Conservation (phyloP, 2,329 filamentous ascomycete genomes). For the Aphanocladium album region DNA sequence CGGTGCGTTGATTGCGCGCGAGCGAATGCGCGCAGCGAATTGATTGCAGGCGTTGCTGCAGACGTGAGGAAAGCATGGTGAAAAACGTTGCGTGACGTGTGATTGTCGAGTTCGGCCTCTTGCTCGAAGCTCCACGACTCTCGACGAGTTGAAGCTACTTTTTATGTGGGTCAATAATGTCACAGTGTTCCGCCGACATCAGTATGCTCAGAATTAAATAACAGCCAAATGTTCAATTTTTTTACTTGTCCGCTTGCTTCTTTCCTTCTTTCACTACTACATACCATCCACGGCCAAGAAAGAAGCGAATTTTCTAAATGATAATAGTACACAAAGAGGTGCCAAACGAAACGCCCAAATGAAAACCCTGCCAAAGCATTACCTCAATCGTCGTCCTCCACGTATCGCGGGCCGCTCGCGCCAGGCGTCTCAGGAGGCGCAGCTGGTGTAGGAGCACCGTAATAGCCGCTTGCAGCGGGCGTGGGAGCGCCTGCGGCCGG, state of each 20-base stretch:
- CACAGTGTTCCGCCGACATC: too few species aligned
- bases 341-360: slow-evolving; percentile 2
- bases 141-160: neutral
- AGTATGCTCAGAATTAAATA: neutral
- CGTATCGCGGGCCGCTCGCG: slow-evolving; percentile 51
- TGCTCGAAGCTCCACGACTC: neutral
- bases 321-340: slow-evolving; percentile 11
- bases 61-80: neutral
- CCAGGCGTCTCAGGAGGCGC: slow-evolving; percentile 57
- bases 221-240: neutral
- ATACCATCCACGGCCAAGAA: neutral
- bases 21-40: neutral
- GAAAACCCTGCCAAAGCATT: neutral
- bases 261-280: neutral
- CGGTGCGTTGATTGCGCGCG: neutral
- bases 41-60: neutral
- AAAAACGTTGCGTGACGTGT: neutral
- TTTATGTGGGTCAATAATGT: neutral
- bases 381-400: slow-evolving; percentile 45
- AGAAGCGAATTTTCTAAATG: neutral
- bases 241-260: neutral
- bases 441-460: slow-evolving; percentile 55
- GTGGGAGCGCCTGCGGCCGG: slow-evolving; percentile 64
- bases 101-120: neutral
- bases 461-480: slow-evolving; percentile 58